Conservation (phyloP, 2,329 filamentous ascomycete genomes). For the Didymella pomorum region DNA sequence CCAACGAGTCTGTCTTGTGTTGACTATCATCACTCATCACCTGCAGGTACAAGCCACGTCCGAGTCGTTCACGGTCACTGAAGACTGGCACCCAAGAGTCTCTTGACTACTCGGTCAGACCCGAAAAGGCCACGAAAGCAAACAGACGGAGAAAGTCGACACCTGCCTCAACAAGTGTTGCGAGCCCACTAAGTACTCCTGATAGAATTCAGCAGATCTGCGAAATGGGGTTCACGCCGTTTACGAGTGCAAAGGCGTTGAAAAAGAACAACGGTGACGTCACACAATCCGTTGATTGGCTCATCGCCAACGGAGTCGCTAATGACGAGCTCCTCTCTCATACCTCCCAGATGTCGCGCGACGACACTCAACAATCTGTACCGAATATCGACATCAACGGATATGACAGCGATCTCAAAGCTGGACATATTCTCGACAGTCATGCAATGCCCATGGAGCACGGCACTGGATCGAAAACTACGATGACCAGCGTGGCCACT, state of each 20-base stretch:
- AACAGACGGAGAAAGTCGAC: slow-evolving; percentile 38
- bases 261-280: slow-evolving; percentile 41
- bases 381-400: background rate
- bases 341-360: background rate
- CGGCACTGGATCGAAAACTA: background rate
- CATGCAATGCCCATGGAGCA: background rate
- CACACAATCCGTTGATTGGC: slow-evolving; percentile 42
- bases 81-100: slow-evolving; percentile 30
- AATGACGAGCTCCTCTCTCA: slow-evolving; percentile 43
- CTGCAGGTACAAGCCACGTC: slow-evolving; percentile 42
- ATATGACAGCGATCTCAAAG: background rate
- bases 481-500: background rate
- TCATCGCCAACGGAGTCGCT: slow-evolving; percentile 35
- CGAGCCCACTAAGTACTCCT: slow-evolving; percentile 30
- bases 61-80: slow-evolving; percentile 48
- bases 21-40: background rate
- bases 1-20: no score
- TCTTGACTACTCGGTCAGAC: slow-evolving; percentile 42
- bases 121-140: slow-evolving; percentile 37
- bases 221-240: slow-evolving; percentile 49
- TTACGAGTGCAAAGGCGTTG: slow-evolving; percentile 37
- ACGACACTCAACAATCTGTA: background rate
- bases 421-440: no score
- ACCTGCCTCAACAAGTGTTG: slow-evolving; percentile 8
- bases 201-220: slow-evolving; percentile 44